These are phyloP conservation scores for Porcisia hertigi DNA, from an alignment of 208 protist genomes.

Conservation along the genomic window DNA sequence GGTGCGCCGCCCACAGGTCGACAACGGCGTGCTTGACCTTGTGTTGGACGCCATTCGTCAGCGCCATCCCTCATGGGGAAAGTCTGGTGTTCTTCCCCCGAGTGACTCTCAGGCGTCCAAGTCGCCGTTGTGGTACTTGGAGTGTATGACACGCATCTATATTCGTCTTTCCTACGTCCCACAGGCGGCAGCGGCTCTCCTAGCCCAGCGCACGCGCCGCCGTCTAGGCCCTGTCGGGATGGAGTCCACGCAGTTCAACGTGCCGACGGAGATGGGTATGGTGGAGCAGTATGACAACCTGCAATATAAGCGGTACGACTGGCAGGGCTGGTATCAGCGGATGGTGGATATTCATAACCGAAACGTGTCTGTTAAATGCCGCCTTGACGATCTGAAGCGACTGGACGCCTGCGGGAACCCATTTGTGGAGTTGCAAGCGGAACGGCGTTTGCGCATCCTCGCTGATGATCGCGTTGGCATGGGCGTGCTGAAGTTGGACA, in stretches of 20 bases:
- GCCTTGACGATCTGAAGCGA: constrained; percentile 78
- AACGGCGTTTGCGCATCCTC: constrained; percentile 84
- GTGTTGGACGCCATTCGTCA: constrained; percentile 47
- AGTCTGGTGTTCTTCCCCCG: constrained; percentile 56
- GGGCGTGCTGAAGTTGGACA: constrained; percentile 88
- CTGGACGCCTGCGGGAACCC: constrained; percentile 73
- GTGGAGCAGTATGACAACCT: constrained; percentile 91
- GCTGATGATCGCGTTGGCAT: constrained; percentile 80
- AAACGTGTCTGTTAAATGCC: constrained; percentile 85
- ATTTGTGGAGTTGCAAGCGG: constrained; percentile 84
- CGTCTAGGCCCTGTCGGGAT: constrained; percentile 76
- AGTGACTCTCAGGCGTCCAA: not conserved
- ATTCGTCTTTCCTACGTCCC: constrained; percentile 84
- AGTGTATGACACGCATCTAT: constrained; percentile 73
- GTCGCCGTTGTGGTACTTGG: constrained; percentile 29
- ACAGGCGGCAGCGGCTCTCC: constrained; percentile 71
- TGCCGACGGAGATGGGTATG: constrained; percentile 80
- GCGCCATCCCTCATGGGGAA: constrained; percentile 78
- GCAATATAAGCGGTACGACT: constrained; percentile 91
- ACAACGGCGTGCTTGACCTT: constrained; percentile 33
- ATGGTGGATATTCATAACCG: constrained; percentile 91
- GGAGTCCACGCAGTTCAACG: constrained; percentile 68
- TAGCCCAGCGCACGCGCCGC: constrained; percentile 77
- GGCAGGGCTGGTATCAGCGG: constrained; percentile 91
- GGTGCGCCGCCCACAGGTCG: constrained; percentile 37